Evolutionary conservation across 2,329 filamentous ascomycete species (phyloP).

Genomic region (Phoma sp.): DNA sequence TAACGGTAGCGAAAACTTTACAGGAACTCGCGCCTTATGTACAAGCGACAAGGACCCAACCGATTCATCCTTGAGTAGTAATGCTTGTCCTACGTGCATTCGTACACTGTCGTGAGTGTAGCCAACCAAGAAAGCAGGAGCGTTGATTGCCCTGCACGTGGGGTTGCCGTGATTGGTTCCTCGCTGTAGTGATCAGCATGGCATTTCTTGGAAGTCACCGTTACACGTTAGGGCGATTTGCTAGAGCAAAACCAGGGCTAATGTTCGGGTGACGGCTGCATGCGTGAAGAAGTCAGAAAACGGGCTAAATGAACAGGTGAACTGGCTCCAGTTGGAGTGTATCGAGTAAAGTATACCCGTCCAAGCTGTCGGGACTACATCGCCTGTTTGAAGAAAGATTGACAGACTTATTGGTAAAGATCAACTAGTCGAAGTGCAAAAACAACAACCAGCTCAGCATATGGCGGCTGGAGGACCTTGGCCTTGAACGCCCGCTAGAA

Average conservation of each 20-base stretch:
- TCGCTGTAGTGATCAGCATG: constrained; percentile 2
- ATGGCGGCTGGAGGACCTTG: not conserved
- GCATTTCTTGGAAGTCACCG: not conserved
- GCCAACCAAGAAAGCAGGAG: constrained; percentile 8
- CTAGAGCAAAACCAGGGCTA: not conserved
- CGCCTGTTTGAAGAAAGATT: not conserved
- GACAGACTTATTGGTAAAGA: not conserved
- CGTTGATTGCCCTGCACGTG: constrained; percentile 7
- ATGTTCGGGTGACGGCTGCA: not conserved
- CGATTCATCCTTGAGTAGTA: not conserved
- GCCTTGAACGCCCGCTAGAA: constrained; percentile 13
- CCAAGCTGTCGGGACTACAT: not conserved
- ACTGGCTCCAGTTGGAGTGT: not conserved
- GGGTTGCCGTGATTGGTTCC: constrained; percentile 5
- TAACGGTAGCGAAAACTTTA: not conserved
- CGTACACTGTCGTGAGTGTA: not conserved
- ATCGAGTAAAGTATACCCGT: not conserved
- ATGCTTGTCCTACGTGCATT: constrained; percentile 11
- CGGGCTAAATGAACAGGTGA: not conserved
- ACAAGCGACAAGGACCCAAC: not conserved
- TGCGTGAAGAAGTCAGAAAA: not conserved
- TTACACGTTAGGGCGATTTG: not conserved
- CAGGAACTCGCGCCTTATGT: constrained; percentile 7
- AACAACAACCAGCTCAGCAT: constrained; percentile 1
- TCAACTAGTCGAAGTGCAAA: not conserved